Evolutionary conservation across 2,329 filamentous ascomycete genomes (phyloP).

Genomic region (Aureobasidium zeae): DNA sequence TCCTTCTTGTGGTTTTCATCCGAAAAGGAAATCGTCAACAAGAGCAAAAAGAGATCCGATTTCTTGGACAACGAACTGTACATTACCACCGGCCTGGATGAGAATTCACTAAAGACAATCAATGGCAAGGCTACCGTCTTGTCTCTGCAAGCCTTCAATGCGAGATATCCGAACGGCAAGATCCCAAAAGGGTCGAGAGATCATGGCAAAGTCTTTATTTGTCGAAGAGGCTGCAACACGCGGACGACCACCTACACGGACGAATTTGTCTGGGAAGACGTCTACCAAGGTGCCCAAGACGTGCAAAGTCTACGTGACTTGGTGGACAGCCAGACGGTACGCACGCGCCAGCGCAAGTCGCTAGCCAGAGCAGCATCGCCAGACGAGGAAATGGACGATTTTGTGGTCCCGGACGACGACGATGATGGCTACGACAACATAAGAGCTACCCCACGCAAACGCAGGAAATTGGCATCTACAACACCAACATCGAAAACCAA

Average conservation of each 20-base stretch:
- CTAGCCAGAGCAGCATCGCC: slow-evolving; percentile 22
- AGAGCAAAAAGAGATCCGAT: slow-evolving; percentile 72
- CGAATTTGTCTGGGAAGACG: slow-evolving; percentile 84
- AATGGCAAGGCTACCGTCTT: slow-evolving; percentile 79
- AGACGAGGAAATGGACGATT: slow-evolving; percentile 37
- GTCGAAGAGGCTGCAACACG: slow-evolving; percentile 79
- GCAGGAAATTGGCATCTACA: slow-evolving; percentile 38
- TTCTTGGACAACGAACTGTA: slow-evolving; percentile 79
- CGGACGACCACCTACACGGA: slow-evolving; percentile 84
- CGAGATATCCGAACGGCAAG: slow-evolving; percentile 63
- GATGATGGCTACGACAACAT: slow-evolving; percentile 33
- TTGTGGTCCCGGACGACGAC: slow-evolving; percentile 33
- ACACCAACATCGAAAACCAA: slow-evolving; percentile 39
- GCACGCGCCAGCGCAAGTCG: slow-evolving; percentile 48
- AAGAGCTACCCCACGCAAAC: slow-evolving; percentile 40
- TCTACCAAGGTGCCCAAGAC: slow-evolving; percentile 61
- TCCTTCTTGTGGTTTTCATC: slow-evolving; percentile 96
- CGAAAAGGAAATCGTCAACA: slow-evolving; percentile 78
- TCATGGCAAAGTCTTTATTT: slow-evolving; percentile 80
- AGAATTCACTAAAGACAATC: slow-evolving; percentile 79
- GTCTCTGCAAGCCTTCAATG: slow-evolving; percentile 59
- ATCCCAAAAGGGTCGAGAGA: slow-evolving; percentile 64
- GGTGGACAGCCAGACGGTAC: slow-evolving; percentile 64
- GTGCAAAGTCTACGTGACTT: slow-evolving; percentile 57
- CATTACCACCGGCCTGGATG: slow-evolving; percentile 76